Conservation (phyloP, 371 early-diverging fungal genomes). For the Fennellomyces sp. region DNA sequence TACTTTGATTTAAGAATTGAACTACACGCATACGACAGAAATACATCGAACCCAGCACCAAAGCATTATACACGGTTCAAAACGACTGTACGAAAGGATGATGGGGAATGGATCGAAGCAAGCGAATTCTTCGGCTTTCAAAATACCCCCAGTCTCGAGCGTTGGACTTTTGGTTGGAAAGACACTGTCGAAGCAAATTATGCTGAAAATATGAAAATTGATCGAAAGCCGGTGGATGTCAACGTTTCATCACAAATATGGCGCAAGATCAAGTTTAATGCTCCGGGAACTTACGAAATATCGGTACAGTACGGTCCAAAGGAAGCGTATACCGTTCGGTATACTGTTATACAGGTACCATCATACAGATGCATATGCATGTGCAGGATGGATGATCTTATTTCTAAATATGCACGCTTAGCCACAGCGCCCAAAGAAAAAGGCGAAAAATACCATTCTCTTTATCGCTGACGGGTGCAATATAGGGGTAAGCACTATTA, state of each 20-base stretch:
- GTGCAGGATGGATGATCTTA: background rate
- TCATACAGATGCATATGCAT: background rate
- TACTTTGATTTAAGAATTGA: conserved; percentile 63
- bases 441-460: conserved; percentile 73
- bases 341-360: conserved; percentile 31
- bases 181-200: conserved; percentile 57
- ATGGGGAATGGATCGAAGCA: conserved; percentile 43
- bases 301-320: conserved; percentile 37
- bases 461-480: conserved; percentile 80
- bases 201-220: conserved; percentile 25
- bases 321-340: conserved; percentile 38
- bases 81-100: conserved; percentile 43
- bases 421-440: conserved; percentile 52
- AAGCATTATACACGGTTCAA: conserved; percentile 32
- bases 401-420: background rate
- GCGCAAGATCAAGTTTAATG: conserved; percentile 55
- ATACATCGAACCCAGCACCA: conserved; percentile 37
- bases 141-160: conserved; percentile 36
- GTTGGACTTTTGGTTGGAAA: conserved; percentile 54
- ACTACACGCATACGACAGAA: conserved; percentile 55
- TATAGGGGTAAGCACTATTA: conserved; percentile 45
- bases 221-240: conserved; percentile 50
- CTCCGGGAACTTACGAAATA: conserved; percentile 61
- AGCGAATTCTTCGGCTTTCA: conserved; percentile 42
- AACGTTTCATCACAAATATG: conserved; percentile 54